These are phyloP conservation scores for Sporobolus alterniflorus DNA, from an alignment of 202 grass and related monocot genomes.

Conservation along the genomic window DNA sequence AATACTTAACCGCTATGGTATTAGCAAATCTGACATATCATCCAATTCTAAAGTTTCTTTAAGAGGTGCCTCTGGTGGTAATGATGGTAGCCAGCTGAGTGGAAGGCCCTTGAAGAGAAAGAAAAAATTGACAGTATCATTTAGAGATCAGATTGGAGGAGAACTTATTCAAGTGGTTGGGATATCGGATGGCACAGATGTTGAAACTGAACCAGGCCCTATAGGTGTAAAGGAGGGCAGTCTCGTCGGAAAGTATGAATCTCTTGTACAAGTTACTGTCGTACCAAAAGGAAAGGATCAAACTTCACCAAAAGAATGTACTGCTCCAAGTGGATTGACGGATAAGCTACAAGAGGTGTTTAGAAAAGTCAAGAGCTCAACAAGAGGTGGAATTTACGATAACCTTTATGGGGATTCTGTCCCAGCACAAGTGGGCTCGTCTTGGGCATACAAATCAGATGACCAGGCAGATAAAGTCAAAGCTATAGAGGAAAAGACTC, in stretches of 20 bases:
- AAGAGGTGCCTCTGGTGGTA: constrained; percentile 29
- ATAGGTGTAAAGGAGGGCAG: constrained; percentile 95
- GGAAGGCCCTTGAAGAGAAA: constrained; percentile 74
- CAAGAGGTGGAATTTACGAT: constrained; percentile 80
- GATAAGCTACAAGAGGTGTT: constrained; percentile 74
- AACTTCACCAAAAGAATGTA: constrained; percentile 45
- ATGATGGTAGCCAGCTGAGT: constrained; percentile 27
- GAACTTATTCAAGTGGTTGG: constrained; percentile 96
- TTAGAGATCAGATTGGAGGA: constrained; percentile 86
- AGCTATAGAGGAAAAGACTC: constrained; percentile 43
- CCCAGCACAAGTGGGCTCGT: constrained; percentile 55
- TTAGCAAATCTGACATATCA: constrained; percentile 52
- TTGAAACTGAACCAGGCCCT: constrained; percentile 92
- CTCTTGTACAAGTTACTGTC: constrained; percentile 89
- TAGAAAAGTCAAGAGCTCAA: constrained; percentile 83
- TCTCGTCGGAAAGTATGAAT: constrained; percentile 98
- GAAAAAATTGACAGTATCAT: constrained; percentile 72
- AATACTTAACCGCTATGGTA: constrained; percentile 90
- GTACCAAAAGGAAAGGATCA: constrained; percentile 97
- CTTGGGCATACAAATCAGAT: constrained; percentile 84
- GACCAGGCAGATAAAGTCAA: constrained; percentile 52
- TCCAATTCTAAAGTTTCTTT: constrained; percentile 42
- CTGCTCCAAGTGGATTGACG: constrained; percentile 73
- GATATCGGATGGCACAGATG: constrained; percentile 89
- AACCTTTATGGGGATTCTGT: constrained; percentile 76